phyloP scores from a whole-genome alignment of 2,329 filamentous ascomycete species.

The Calonectria fujianensis region DNA sequence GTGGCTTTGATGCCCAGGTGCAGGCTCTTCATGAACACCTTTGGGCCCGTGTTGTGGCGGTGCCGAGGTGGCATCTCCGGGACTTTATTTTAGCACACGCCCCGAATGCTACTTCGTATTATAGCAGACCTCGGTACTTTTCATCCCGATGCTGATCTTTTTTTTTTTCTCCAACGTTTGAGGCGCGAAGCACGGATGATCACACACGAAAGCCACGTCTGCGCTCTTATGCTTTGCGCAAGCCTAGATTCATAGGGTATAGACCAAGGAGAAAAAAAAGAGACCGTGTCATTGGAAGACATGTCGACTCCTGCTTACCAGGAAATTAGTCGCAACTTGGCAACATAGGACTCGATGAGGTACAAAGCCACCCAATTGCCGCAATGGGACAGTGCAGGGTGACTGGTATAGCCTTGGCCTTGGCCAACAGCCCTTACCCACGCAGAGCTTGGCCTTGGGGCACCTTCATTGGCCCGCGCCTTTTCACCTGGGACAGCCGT shows the following conservation, averaged over 20 bases:
- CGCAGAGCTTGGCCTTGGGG: conserved; percentile 34
- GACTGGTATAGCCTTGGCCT: conserved; percentile 11
- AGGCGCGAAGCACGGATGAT: conserved; percentile 10
- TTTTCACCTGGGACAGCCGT: conserved; percentile 48
- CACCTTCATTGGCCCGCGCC: conserved; percentile 41
- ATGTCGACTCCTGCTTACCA: conserved; percentile 1
- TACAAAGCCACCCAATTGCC: conserved; percentile 14
- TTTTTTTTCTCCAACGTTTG: conserved; percentile 16
- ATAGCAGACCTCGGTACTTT: conserved; percentile 13
- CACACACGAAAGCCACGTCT: conserved; percentile 11
- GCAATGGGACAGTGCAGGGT: conserved; percentile 13
- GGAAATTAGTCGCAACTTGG: conserved; percentile 26
- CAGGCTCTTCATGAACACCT: conserved; percentile 16
- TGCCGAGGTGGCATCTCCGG: conserved; percentile 18
- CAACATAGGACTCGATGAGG: conserved; percentile 7
- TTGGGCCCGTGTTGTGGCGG: conserved; percentile 27
- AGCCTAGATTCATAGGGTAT: conserved; percentile 11
- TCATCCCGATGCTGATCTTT: conserved; percentile 5
- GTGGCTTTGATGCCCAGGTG: conserved; percentile 20
- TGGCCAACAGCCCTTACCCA: conserved; percentile 43
- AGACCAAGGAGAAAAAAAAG: conserved; percentile 19
- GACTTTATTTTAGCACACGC: conserved; percentile 24
- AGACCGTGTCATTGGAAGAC: conserved; percentile 3
- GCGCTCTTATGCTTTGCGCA: conserved; percentile 2
- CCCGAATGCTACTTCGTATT: conserved; percentile 25